A percentile compares a stretch with the other conserved stretches of the same genome.
These are phyloP conservation scores for Apiospora hydei DNA, from an alignment of 2,329 filamentous ascomycete species.

Conservation along the genomic window DNA sequence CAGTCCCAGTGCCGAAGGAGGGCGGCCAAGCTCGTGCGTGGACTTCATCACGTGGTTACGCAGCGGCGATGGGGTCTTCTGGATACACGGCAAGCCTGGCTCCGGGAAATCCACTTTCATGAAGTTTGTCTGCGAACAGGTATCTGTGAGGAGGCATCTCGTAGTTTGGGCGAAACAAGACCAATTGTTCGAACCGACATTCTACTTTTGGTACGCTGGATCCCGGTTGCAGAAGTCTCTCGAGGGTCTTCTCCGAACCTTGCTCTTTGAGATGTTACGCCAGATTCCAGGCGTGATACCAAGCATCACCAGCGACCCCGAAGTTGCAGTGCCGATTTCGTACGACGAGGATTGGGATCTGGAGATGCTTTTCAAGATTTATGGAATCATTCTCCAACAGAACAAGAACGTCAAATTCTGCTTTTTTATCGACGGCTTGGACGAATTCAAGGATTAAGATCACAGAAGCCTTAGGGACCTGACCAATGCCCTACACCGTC, in stretches of 20 bases:
- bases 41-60: constrained; percentile 21
- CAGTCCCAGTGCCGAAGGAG: no score
- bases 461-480: neutral
- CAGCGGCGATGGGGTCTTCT: constrained; percentile 22
- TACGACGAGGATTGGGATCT: constrained; percentile 6
- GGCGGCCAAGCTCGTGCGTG: neutral
- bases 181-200: constrained; percentile 11
- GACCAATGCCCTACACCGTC: neutral
- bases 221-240: constrained; percentile 24
- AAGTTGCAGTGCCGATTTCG: neutral
- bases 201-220: constrained; percentile 29
- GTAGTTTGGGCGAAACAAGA: constrained; percentile 10
- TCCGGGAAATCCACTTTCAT: constrained; percentile 28
- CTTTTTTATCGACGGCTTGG: neutral
- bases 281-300: neutral
- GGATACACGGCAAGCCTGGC: constrained; percentile 26
- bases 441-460: neutral
- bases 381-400: neutral
- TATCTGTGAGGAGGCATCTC: no score
- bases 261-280: constrained; percentile 22
- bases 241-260: constrained; percentile 24
- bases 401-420: neutral
- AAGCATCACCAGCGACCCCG: neutral
- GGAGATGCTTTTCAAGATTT: neutral
- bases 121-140: constrained; percentile 29